These are phyloP conservation scores for Tylopilus rubrobrunneus DNA, from an alignment of 768 basidiomycete genomes.

Conservation along the genomic window DNA sequence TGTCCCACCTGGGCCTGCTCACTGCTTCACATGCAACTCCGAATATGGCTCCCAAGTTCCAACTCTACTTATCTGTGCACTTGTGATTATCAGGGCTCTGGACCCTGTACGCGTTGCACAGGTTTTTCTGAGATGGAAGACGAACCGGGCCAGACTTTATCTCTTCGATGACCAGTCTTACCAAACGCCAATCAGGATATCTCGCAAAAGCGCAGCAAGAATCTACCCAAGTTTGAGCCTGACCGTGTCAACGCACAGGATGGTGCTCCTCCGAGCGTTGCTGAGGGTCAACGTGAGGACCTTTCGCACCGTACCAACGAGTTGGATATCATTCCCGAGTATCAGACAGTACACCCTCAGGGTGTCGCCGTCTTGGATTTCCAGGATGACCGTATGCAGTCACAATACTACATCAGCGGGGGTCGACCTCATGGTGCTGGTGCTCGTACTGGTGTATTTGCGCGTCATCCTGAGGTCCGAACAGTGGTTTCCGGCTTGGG, in stretches of 20 bases:
- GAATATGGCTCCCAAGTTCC: neutral
- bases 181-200: conserved; percentile 17
- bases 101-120: conserved; percentile 11
- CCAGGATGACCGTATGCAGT: neutral
- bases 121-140: conserved; percentile 18
- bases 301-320: neutral
- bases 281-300: too few relatives aligned
- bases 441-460: too few relatives aligned
- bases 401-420: conserved; percentile 11
- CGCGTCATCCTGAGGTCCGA: conserved; percentile 7
- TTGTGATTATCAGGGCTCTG: conserved; percentile 4
- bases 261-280: too few relatives aligned
- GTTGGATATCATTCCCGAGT: neutral
- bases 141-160: conserved; percentile 20
- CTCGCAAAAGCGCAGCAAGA: conserved; percentile 11
- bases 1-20: too few relatives aligned
- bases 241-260: neutral
- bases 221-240: neutral
- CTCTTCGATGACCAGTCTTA: conserved; percentile 16
- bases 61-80: neutral
- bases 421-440: conserved; percentile 10
- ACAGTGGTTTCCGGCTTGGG: conserved; percentile 4
- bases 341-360: neutral
- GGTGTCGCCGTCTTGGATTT: conserved; percentile 4
- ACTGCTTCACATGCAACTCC: neutral